Percentiles rank a stretch among this genome's conserved stretches.
These are phyloP conservation scores for Yamadazyma spencermartinsiae DNA, from an alignment of 1,139 yeast genomes.

Conservation along the genomic window DNA sequence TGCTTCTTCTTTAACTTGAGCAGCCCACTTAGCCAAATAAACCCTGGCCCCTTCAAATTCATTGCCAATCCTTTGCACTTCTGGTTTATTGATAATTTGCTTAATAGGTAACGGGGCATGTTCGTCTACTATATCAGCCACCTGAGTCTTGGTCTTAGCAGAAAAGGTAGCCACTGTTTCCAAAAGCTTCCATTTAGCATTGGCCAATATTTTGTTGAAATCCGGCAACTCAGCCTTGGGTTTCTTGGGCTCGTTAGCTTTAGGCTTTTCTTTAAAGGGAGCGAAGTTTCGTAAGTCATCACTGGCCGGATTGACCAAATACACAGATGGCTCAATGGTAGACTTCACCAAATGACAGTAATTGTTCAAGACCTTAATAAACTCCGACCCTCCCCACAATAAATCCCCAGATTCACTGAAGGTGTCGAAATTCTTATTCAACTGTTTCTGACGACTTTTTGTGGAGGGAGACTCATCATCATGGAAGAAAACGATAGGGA, in stretches of 20 bases:
- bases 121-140: constrained; percentile 59
- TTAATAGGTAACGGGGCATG: constrained; percentile 67
- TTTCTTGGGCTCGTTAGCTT: constrained; percentile 14
- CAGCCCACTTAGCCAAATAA: constrained; percentile 95
- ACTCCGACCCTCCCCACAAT: constrained; percentile 91
- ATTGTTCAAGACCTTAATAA: constrained; percentile 53
- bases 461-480: constrained; percentile 86
- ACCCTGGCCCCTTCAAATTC: constrained; percentile 77
- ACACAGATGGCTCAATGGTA: constrained; percentile 68
- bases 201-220: constrained; percentile 52
- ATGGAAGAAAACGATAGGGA: constrained; percentile 88
- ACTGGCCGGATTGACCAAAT: constrained; percentile 75
- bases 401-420: constrained; percentile 63
- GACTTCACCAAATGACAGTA: constrained; percentile 67
- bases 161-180: constrained; percentile 85
- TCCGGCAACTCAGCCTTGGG: constrained; percentile 29
- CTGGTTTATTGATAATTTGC: constrained; percentile 70
- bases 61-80: constrained; percentile 75
- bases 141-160: constrained; percentile 62
- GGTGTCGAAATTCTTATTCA: constrained; percentile 70
- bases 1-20: constrained; percentile 91
- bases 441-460: constrained; percentile 53
- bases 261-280: constrained; percentile 45
- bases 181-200: constrained; percentile 83
- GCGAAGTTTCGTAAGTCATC: constrained; percentile 78